phyloP scores from a whole-genome alignment of 169 alveolate species.

The Eimeria falciformis region DNA sequence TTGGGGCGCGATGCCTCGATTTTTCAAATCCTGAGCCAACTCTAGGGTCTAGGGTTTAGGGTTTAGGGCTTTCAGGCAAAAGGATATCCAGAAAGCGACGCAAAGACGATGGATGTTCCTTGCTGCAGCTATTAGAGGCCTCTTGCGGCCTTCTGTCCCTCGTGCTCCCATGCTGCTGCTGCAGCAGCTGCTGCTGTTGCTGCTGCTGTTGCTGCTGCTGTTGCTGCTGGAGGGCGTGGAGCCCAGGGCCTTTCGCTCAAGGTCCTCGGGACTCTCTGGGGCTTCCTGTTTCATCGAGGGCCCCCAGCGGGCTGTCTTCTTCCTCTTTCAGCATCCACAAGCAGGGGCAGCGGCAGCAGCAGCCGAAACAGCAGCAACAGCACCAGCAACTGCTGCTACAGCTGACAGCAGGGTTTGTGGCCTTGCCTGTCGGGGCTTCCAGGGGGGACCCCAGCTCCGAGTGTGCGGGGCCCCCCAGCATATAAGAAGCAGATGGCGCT shows the following conservation, averaged over 20 bases:
- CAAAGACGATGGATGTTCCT: background rate
- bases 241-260: background rate
- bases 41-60: background rate
- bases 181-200: constrained; percentile 35
- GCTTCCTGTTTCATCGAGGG: background rate
- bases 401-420: background rate
- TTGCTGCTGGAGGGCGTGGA: constrained; percentile 7
- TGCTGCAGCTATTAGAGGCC: background rate
- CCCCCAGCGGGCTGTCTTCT: too few relatives aligned
- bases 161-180: background rate
- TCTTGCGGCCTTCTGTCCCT: too few relatives aligned
- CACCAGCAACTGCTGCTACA: background rate
- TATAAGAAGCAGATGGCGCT: too few relatives aligned
- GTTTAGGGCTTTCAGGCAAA: background rate
- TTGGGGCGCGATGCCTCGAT: background rate
- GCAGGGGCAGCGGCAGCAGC: background rate
- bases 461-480: too few relatives aligned
- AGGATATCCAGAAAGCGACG: background rate
- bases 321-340: background rate
- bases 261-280: background rate
- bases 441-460: too few relatives aligned
- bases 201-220: constrained; percentile 40
- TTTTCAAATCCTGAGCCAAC: background rate
- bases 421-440: background rate
- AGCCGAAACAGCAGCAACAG: background rate